Conservation (phyloP, 495 filamentous ascomycete genomes). For the Podospora comata region DNA sequence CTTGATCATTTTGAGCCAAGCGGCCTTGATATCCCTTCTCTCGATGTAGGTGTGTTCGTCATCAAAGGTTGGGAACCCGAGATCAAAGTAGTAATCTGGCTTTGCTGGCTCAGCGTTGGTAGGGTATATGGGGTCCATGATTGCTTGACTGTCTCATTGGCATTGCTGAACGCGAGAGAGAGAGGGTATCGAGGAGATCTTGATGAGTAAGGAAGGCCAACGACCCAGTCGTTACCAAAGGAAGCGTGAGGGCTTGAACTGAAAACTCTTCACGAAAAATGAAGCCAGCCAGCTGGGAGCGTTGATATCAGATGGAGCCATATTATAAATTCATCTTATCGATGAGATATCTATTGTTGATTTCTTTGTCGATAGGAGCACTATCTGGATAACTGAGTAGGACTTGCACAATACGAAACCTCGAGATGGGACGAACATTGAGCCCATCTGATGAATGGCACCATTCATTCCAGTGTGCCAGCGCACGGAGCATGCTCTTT, state of each 20-base stretch:
- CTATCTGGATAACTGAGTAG: neutral
- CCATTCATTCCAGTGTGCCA: neutral
- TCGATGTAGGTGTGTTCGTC: neutral
- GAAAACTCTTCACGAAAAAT: neutral
- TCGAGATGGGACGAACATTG: neutral
- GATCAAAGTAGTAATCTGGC: neutral
- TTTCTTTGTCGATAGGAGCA: neutral
- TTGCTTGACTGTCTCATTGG: neutral
- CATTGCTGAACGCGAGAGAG: neutral
- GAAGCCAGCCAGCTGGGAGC: neutral
- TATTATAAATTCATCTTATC: neutral
- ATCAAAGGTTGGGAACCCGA: neutral
- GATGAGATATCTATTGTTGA: neutral
- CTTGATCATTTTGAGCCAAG: conserved; percentile 11
- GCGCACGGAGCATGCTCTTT: neutral
- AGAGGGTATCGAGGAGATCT: neutral
- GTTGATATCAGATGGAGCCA: neutral
- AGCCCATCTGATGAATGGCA: neutral
- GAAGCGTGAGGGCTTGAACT: neutral
- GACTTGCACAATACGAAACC: neutral
- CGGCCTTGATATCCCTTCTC: conserved; percentile 9
- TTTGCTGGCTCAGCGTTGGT: neutral
- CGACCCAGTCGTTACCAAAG: neutral
- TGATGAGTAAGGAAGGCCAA: neutral
- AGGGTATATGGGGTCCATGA: neutral